Percentiles rank a stretch among this genome's conserved stretches.
phyloP scores from a whole-genome alignment of 257 asterid genomes.

The Catharanthus roseus region DNA sequence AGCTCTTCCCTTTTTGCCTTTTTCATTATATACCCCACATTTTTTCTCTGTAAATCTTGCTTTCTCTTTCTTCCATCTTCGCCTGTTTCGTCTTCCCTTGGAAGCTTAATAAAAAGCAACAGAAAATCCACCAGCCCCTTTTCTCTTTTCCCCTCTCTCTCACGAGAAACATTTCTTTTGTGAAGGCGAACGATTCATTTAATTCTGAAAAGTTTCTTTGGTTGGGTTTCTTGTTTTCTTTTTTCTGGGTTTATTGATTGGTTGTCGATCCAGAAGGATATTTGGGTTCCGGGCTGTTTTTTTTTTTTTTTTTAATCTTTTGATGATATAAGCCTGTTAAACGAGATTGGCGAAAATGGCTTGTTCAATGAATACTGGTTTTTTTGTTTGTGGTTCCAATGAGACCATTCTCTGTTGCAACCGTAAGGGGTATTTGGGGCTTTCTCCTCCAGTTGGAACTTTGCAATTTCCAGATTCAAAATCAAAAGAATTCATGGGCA shows the following conservation, averaged over 20 bases:
- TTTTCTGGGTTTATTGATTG: constrained; percentile 9
- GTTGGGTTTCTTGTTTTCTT: background rate
- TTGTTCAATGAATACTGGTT: constrained; percentile 44
- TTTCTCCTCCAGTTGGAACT: constrained; percentile 32
- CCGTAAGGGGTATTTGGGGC: constrained; percentile 31
- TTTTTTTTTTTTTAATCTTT: too few relatives aligned
- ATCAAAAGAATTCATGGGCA: constrained; percentile 41
- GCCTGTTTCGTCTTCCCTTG: background rate
- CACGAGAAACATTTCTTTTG: too few relatives aligned
- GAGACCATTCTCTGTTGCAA: constrained; percentile 25
- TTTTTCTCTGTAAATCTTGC: background rate
- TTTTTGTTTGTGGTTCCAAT: constrained; percentile 44
- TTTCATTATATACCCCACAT: background rate
- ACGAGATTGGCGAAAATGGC: constrained; percentile 43
- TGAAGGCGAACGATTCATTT: background rate
- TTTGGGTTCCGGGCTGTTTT: constrained; percentile 18
- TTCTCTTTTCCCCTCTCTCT: background rate
- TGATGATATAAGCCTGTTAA: constrained; percentile 21
- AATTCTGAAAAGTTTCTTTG: background rate
- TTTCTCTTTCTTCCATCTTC: background rate
- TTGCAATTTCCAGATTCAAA: constrained; percentile 45
- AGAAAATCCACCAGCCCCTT: background rate
- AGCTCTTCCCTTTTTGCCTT: background rate
- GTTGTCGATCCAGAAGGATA: constrained; percentile 25
- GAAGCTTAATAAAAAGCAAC: constrained; percentile 2